Percentiles rank a stretch among this genome's conserved stretches.
These are phyloP conservation scores for Monilinia polystroma DNA, from an alignment of 2,329 filamentous ascomycete genomes.

Conservation along the genomic window DNA sequence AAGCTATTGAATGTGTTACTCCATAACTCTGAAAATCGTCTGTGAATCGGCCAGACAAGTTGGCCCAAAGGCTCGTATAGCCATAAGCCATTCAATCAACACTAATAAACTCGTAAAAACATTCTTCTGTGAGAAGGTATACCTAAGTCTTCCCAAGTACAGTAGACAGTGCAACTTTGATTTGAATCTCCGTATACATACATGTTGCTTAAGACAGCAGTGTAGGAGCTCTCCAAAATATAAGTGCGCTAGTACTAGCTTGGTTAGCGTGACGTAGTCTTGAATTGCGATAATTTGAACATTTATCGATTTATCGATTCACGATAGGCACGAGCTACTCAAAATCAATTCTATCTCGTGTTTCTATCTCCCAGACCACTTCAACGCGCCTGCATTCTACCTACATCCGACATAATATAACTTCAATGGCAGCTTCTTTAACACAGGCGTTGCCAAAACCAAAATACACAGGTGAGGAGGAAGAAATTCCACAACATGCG, in stretches of 20 bases:
- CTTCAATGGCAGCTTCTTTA: constrained; percentile 68
- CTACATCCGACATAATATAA: constrained; percentile 48
- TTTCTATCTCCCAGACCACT: constrained; percentile 1
- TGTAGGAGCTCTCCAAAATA: background rate
- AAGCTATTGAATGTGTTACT: constrained; percentile 10
- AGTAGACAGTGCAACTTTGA: too few species aligned
- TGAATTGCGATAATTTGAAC: constrained; percentile 25
- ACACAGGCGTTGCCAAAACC: constrained; percentile 82
- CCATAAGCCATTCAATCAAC: background rate
- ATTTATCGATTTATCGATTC: constrained; percentile 20
- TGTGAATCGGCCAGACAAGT: background rate
- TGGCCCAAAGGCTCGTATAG: background rate
- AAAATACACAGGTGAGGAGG: constrained; percentile 86
- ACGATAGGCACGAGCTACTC: constrained; percentile 11
- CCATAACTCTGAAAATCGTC: background rate
- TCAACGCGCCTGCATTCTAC: background rate
- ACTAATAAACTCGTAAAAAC: too few species aligned
- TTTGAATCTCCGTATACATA: too few species aligned
- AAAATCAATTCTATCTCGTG: constrained; percentile 14
- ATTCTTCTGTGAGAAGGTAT: too few species aligned
- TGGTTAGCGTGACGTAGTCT: constrained; percentile 20
- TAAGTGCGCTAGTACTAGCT: constrained; percentile 23
- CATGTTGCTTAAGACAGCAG: background rate
- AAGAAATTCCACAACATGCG: constrained; percentile 69
- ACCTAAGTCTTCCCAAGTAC: too few species aligned